phyloP scores from a whole-genome alignment of 2,329 filamentous ascomycete species.

The Botrytis medusae region DNA sequence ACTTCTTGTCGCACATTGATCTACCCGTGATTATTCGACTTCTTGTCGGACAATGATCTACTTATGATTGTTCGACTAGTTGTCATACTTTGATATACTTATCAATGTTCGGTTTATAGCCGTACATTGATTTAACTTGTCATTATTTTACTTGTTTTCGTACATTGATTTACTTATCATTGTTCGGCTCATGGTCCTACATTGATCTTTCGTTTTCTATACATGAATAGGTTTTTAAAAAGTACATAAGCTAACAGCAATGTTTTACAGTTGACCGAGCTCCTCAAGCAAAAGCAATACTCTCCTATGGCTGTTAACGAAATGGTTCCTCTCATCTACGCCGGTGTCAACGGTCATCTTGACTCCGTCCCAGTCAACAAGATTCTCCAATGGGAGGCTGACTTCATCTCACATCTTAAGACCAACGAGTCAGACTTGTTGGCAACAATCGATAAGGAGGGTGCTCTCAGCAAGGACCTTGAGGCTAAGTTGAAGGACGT shows the following conservation, averaged over 20 bases:
- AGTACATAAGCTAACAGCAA: constrained; percentile 34
- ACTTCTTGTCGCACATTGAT: too few relatives aligned
- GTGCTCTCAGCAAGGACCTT: constrained; percentile 90
- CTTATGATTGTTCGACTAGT: neutral
- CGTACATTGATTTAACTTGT: too few relatives aligned
- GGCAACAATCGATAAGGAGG: constrained; percentile 90
- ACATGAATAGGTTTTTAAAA: neutral
- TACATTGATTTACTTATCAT: neutral
- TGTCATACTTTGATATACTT: neutral
- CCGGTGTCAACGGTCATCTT: constrained; percentile 96
- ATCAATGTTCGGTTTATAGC: neutral
- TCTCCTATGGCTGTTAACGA: constrained; percentile 97
- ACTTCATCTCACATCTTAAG: constrained; percentile 91
- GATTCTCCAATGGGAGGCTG: constrained; percentile 90
- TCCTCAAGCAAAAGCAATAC: constrained; percentile 99
- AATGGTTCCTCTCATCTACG: constrained; percentile 99
- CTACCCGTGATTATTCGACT: neutral
- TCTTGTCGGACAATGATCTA: neutral
- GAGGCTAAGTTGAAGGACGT: constrained; percentile 80
- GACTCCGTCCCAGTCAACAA: constrained; percentile 86
- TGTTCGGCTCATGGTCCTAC: neutral
- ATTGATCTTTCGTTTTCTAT: neutral
- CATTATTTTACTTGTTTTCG: too few relatives aligned
- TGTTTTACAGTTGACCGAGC: constrained; percentile 72
- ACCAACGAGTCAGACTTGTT: constrained; percentile 84